Evolutionary conservation across 164 flowering plant species (phyloP).

Genomic region (Magnolia officinalis): DNA sequence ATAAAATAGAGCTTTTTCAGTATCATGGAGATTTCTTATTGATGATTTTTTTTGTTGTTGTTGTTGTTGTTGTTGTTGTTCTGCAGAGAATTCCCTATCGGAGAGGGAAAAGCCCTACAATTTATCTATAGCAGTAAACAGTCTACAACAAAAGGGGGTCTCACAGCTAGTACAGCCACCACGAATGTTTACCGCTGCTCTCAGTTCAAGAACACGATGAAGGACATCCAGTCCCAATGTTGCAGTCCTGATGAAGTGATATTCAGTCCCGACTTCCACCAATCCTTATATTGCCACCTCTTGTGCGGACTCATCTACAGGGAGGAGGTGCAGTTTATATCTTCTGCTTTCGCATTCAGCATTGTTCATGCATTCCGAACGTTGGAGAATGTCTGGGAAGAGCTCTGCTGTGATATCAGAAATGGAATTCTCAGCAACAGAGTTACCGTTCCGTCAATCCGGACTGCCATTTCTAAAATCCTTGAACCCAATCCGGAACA

Average conservation of each 20-base stretch:
- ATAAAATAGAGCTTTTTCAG: not conserved
- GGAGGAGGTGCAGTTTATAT: slow-evolving; percentile 62
- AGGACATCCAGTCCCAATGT: slow-evolving; percentile 47
- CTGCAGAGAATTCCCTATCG: slow-evolving; percentile 74
- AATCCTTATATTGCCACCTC: slow-evolving; percentile 82
- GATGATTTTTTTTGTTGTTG: not conserved
- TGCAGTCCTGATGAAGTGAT: slow-evolving; percentile 96
- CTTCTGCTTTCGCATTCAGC: slow-evolving; percentile 81
- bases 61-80: not conserved
- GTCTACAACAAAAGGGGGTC: slow-evolving; percentile 69
- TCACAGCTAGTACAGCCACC: slow-evolving; percentile 76
- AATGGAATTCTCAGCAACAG: slow-evolving; percentile 48
- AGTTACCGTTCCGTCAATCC: slow-evolving; percentile 55
- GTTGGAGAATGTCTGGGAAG: slow-evolving; percentile 82
- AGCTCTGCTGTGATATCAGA: slow-evolving; percentile 60
- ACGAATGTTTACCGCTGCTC: slow-evolving; percentile 66
- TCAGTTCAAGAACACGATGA: slow-evolving; percentile 56
- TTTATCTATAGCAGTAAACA: slow-evolving; percentile 89
- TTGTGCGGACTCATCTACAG: slow-evolving; percentile 67
- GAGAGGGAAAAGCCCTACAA: slow-evolving; percentile 69
- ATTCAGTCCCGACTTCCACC: slow-evolving; percentile 73
- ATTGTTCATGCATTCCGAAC: slow-evolving; percentile 70
- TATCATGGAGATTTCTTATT: not conserved
- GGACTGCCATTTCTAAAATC: slow-evolving; percentile 62
- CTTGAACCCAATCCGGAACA: slow-evolving; percentile 69